phyloP scores from a whole-genome alignment of 345 rosid genomes.

The Eucalyptus virginea region DNA sequence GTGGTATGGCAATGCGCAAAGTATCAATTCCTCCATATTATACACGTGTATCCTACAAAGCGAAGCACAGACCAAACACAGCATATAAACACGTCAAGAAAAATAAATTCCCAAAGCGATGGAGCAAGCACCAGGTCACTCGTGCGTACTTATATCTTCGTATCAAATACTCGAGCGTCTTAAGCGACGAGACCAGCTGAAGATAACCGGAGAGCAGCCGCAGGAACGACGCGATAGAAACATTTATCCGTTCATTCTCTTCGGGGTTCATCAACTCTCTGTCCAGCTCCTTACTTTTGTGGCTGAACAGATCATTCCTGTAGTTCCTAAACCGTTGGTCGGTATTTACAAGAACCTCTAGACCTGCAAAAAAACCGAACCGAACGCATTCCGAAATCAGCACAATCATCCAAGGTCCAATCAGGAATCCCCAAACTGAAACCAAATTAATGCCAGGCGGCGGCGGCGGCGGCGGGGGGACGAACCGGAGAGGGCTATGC shows the following conservation, averaged over 20 bases:
- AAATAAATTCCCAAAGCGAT: background rate
- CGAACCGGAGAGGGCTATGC: slow-evolving; percentile 49
- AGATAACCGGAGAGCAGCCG: slow-evolving; percentile 65
- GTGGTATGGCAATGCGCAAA: slow-evolving; percentile 79
- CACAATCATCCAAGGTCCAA: background rate
- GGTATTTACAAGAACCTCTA: slow-evolving; percentile 45
- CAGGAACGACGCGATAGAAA: slow-evolving; percentile 43
- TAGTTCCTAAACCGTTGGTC: slow-evolving; percentile 68
- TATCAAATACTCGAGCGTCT: slow-evolving; percentile 86
- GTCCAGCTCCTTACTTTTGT: slow-evolving; percentile 64
- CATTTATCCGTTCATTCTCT: slow-evolving; percentile 49
- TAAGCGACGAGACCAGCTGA: slow-evolving; percentile 45
- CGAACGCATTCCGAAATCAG: too few species aligned
- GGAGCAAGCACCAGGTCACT: background rate
- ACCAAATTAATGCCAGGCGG: background rate
- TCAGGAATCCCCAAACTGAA: background rate
- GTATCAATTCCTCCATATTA: slow-evolving; percentile 68
- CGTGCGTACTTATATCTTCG: slow-evolving; percentile 72
- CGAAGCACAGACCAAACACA: background rate
- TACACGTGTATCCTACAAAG: slow-evolving; percentile 56
- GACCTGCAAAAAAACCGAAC: slow-evolving; percentile 32
- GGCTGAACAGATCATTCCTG: slow-evolving; percentile 57
- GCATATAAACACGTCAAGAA: background rate
- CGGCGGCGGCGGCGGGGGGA: background rate
- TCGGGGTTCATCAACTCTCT: slow-evolving; percentile 57